Evolutionary conservation across 345 rosid genomes (phyloP).

Genomic region (Populus alba): DNA sequence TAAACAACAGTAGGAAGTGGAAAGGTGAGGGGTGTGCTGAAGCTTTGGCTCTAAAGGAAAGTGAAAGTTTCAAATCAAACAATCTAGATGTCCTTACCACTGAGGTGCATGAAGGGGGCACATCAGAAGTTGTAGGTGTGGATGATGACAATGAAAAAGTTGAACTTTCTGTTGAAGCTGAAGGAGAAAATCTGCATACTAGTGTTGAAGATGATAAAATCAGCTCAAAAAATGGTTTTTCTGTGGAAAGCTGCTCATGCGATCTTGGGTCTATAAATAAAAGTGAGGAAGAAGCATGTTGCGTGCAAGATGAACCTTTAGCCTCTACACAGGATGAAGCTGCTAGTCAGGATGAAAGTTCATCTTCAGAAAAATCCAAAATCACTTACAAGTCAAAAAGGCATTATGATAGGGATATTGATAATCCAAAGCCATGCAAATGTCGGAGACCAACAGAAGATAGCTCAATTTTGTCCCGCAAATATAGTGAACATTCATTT

Average conservation of each 20-base stretch:
- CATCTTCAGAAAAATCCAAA: slow-evolving; percentile 42
- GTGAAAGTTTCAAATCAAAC: slow-evolving; percentile 30
- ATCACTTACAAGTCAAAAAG: slow-evolving; percentile 55
- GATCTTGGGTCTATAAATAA: slow-evolving; percentile 26
- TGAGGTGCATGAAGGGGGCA: slow-evolving; percentile 33
- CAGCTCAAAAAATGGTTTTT: slow-evolving; percentile 27
- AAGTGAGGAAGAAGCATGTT: slow-evolving; percentile 29
- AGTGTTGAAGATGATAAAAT: slow-evolving; percentile 42
- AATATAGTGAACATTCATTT: slow-evolving; percentile 68
- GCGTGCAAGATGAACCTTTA: slow-evolving; percentile 39
- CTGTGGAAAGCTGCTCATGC: slow-evolving; percentile 31
- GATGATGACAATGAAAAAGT: slow-evolving; percentile 41
- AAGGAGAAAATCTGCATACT: slow-evolving; percentile 32
- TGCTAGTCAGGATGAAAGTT: slow-evolving; percentile 40
- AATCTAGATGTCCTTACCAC: slow-evolving; percentile 23
- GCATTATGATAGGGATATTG: slow-evolving; percentile 62
- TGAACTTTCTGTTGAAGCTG: slow-evolving; percentile 32
- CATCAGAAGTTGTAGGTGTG: slow-evolving; percentile 35
- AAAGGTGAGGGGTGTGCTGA: slow-evolving; percentile 66
- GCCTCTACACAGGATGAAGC: slow-evolving; percentile 32
- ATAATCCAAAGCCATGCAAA: slow-evolving; percentile 91
- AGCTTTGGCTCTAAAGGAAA: slow-evolving; percentile 32
- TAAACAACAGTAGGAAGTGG: slow-evolving; percentile 90
- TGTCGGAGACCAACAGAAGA: slow-evolving; percentile 50
- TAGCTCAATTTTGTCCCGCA: slow-evolving; percentile 42